Conservation (phyloP, 768 basidiomycete species). For the Rhizopogon vinicolor region DNA sequence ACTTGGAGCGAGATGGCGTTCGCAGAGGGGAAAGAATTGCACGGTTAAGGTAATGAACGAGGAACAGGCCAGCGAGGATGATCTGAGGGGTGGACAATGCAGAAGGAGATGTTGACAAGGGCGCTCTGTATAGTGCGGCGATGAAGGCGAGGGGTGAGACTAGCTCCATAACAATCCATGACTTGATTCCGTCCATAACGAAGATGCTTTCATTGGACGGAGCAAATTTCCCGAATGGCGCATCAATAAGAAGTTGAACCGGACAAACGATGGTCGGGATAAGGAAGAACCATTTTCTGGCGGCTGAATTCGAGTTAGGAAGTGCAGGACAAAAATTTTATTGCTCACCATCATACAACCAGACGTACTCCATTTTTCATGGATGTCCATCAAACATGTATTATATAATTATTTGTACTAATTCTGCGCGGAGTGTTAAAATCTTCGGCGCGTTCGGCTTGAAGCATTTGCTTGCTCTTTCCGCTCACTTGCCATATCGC, state of each 20-base stretch:
- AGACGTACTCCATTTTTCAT: slow-evolving; percentile 8
- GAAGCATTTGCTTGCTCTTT: background rate
- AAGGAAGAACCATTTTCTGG: slow-evolving; percentile 44
- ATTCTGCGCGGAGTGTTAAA: too few relatives aligned
- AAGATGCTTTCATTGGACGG: slow-evolving; percentile 40
- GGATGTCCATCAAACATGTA: too few relatives aligned
- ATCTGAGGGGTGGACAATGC: slow-evolving; percentile 37
- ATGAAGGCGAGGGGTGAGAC: slow-evolving; percentile 54
- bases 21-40: slow-evolving; percentile 75
- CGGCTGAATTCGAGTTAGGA: slow-evolving; percentile 16
- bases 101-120: slow-evolving; percentile 35
- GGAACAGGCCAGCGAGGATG: slow-evolving; percentile 53
- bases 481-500: background rate
- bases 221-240: slow-evolving; percentile 79
- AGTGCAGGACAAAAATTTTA: background rate
- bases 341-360: slow-evolving; percentile 20
- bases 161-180: slow-evolving; percentile 83
- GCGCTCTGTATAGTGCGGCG: slow-evolving; percentile 43
- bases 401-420: too few relatives aligned
- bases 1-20: slow-evolving; percentile 72
- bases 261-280: slow-evolving; percentile 32
- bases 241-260: slow-evolving; percentile 50
- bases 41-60: slow-evolving; percentile 84
- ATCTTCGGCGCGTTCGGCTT: too few relatives aligned
- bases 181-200: slow-evolving; percentile 51